Conservation (phyloP, 73 alveolate species). For the Symbiodinium natans region DNA sequence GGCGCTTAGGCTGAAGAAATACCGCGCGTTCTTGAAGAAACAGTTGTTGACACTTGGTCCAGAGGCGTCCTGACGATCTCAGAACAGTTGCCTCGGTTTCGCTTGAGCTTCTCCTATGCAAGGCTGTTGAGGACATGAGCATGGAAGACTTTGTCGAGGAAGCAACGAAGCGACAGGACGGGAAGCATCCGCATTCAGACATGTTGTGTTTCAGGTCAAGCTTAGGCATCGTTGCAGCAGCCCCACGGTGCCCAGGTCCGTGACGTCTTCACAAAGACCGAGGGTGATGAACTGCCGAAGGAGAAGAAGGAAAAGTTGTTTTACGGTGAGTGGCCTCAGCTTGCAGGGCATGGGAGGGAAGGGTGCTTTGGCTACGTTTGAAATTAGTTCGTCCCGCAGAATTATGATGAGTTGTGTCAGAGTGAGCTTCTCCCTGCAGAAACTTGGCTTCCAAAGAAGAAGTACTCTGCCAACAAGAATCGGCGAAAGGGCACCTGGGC, state of each 20-base stretch:
- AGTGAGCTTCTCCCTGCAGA: neutral
- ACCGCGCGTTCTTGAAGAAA: constrained; percentile 14
- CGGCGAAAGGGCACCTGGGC: constrained; percentile 37
- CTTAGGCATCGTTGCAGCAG: no score
- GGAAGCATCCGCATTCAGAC: no score
- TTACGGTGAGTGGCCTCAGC: neutral
- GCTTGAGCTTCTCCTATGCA: neutral
- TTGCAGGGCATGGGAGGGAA: neutral
- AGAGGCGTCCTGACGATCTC: constrained; percentile 15
- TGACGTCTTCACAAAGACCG: constrained; percentile 55
- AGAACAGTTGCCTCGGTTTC: neutral
- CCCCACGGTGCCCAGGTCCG: no score
- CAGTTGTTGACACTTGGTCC: neutral
- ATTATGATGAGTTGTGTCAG: neutral
- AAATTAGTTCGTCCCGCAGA: neutral
- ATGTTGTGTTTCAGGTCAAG: no score
- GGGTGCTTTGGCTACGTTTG: neutral
- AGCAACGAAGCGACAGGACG: constrained; percentile 22
- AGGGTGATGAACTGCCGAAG: constrained; percentile 10
- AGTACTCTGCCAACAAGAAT: constrained; percentile 49
- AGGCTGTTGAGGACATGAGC: constrained; percentile 17
- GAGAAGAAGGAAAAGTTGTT: neutral
- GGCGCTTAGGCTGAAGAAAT: constrained; percentile 31
- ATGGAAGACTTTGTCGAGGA: constrained; percentile 45
- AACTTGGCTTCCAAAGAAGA: constrained; percentile 82